Evolutionary conservation across 106 monocot species (phyloP).

Genomic region (Allium cepa): DNA sequence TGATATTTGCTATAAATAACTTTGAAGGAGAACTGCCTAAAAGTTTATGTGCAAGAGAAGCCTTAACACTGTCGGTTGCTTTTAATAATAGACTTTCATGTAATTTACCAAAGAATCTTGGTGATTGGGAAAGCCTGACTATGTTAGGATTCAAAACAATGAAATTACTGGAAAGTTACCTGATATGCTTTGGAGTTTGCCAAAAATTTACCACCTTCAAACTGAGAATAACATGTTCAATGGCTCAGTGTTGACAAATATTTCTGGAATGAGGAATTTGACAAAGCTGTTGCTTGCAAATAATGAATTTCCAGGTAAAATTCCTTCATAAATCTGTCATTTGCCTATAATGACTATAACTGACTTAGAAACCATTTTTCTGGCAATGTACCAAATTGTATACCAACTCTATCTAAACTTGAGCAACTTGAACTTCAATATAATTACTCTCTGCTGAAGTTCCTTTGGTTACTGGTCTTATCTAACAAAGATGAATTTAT

Average conservation of each 20-base stretch:
- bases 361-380: conserved; percentile 18
- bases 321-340: conserved; percentile 31
- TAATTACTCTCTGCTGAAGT: conserved; percentile 28
- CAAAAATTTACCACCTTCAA: conserved; percentile 21
- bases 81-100: no score
- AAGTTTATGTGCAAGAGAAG: no score
- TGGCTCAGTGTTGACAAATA: no score
- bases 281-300: no score
- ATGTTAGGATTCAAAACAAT: no score
- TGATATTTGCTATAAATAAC: conserved; percentile 40
- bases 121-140: no score
- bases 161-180: no score
- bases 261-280: no score
- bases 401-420: conserved; percentile 10
- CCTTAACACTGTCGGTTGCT: no score
- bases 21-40: no score
- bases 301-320: no score
- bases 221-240: conserved; percentile 24
- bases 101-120: no score
- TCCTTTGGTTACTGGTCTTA: conserved; percentile 25
- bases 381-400: conserved; percentile 28
- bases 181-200: conserved; percentile 24
- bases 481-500: conserved; percentile 43
- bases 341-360: conserved; percentile 20
- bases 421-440: conserved; percentile 28